phyloP scores from a whole-genome alignment of 345 rosid genomes.

The Ceriops zippeliana region DNA sequence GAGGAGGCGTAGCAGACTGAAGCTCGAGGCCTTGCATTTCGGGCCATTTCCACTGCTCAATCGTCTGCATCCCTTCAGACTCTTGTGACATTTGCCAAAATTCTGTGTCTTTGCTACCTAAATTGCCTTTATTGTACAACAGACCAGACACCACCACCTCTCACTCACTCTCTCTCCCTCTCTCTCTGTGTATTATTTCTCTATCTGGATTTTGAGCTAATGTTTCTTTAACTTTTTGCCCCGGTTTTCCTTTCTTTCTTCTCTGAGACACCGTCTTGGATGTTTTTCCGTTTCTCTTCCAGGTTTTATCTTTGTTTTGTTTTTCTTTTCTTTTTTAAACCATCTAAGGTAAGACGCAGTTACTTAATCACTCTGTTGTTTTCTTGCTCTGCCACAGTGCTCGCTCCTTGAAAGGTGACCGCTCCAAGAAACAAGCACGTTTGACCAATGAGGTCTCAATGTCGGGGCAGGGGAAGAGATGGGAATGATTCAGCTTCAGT shows the following conservation, averaged over 20 bases:
- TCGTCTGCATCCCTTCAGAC: constrained; percentile 46
- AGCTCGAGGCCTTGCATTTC: constrained; percentile 99
- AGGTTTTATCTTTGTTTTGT: neutral
- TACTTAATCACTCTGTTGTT: too few species aligned
- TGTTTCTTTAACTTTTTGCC: neutral
- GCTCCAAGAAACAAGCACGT: neutral
- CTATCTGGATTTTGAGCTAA: constrained; percentile 33
- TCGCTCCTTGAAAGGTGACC: too few species aligned
- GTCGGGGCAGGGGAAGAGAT: neutral
- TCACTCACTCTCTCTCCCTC: constrained; percentile 19
- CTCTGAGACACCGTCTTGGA: constrained; percentile 9
- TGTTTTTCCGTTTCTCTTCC: neutral
- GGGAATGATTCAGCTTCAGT: constrained; percentile 2
- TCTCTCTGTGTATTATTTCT: constrained; percentile 31
- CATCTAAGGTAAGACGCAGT: neutral
- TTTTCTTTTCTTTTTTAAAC: neutral
- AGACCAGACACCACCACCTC: neutral
- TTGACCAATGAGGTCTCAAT: neutral
- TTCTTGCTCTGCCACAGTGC: too few species aligned
- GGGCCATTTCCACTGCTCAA: constrained; percentile 94
- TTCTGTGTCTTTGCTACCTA: neutral
- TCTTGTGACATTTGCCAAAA: constrained; percentile 79
- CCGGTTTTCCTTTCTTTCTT: neutral
- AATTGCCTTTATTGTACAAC: neutral
- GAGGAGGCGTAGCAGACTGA: constrained; percentile 32